Evolutionary conservation across 305 asterid genomes (phyloP).

Genomic region (Fraxinus latifolia): DNA sequence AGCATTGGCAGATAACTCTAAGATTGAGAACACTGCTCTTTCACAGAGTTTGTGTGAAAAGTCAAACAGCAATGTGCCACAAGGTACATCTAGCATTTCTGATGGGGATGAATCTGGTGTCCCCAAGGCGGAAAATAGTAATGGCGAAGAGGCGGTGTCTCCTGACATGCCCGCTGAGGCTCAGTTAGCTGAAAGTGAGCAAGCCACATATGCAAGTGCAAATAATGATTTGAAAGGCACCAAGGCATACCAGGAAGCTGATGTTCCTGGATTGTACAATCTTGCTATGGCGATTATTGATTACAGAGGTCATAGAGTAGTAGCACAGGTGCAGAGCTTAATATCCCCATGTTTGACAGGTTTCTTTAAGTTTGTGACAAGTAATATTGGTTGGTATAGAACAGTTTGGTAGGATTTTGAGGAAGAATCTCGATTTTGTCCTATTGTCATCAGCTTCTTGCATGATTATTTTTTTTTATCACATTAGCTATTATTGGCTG

Average conservation of each 20-base stretch:
- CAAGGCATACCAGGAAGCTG: slow-evolving; percentile 95
- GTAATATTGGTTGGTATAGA: slow-evolving; percentile 3
- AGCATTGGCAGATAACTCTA: slow-evolving; percentile 44
- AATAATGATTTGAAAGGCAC: slow-evolving; percentile 97
- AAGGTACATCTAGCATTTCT: slow-evolving; percentile 31
- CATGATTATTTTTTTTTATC: background rate
- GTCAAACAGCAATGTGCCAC: slow-evolving; percentile 31
- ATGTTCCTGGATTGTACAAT: slow-evolving; percentile 83
- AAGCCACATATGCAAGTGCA: slow-evolving; percentile 96
- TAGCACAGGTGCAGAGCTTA: slow-evolving; percentile 71
- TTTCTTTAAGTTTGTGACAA: slow-evolving; percentile 6
- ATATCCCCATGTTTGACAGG: slow-evolving; percentile 8
- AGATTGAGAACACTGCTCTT: slow-evolving; percentile 36
- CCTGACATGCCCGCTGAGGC: slow-evolving; percentile 53
- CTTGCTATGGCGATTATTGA: slow-evolving; percentile 97
- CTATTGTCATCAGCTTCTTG: background rate
- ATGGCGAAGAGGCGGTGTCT: slow-evolving; percentile 34
- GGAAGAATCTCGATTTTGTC: background rate
- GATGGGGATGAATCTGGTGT: slow-evolving; percentile 33
- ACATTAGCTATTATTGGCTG: background rate
- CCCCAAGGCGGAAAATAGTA: slow-evolving; percentile 33
- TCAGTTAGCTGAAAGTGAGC: slow-evolving; percentile 91
- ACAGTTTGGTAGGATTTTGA: slow-evolving; percentile 6
- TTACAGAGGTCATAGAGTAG: slow-evolving; percentile 95
- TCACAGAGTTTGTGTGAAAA: slow-evolving; percentile 38